These are phyloP conservation scores for Cryphonectria carpinicola DNA, from an alignment of 2,329 filamentous ascomycete species.

Conservation along the genomic window DNA sequence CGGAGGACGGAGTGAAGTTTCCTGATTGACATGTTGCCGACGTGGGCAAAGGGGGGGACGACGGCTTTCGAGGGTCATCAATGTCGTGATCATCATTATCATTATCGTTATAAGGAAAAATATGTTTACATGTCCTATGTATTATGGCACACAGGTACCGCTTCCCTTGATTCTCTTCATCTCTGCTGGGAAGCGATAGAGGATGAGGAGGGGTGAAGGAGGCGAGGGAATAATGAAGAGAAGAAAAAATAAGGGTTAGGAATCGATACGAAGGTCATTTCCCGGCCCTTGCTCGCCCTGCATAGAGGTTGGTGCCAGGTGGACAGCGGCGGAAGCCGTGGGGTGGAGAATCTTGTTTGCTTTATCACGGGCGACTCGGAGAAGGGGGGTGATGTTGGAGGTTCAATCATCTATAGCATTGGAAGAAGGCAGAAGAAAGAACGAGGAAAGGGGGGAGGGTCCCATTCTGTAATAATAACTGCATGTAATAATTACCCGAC, in stretches of 20 bases:
- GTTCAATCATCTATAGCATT: too few relatives aligned
- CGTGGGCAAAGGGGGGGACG: too few relatives aligned
- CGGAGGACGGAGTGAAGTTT: too few relatives aligned
- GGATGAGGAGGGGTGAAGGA: too few relatives aligned
- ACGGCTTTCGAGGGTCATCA: too few relatives aligned
- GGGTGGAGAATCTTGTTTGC: not conserved
- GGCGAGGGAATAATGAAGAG: too few relatives aligned
- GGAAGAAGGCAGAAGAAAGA: not conserved
- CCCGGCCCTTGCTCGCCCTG: not conserved
- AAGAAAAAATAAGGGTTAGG: not conserved
- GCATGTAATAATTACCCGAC: not conserved
- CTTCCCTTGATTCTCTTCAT: not conserved
- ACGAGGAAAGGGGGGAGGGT: not conserved
- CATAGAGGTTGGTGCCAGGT: not conserved
- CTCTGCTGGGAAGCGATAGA: not conserved
- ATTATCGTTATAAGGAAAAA: too few relatives aligned
- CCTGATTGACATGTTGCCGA: too few relatives aligned
- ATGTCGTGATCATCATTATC: too few relatives aligned
- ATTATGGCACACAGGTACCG: too few relatives aligned
- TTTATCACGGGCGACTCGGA: not conserved
- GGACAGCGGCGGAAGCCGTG: not conserved
- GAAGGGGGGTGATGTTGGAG: not conserved
- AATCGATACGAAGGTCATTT: constrained; percentile 1
- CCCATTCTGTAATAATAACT: not conserved
- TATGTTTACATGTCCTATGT: too few relatives aligned